Evolutionary conservation across 106 monocot species (phyloP).

Genomic region (Dendrobium huoshanense): DNA sequence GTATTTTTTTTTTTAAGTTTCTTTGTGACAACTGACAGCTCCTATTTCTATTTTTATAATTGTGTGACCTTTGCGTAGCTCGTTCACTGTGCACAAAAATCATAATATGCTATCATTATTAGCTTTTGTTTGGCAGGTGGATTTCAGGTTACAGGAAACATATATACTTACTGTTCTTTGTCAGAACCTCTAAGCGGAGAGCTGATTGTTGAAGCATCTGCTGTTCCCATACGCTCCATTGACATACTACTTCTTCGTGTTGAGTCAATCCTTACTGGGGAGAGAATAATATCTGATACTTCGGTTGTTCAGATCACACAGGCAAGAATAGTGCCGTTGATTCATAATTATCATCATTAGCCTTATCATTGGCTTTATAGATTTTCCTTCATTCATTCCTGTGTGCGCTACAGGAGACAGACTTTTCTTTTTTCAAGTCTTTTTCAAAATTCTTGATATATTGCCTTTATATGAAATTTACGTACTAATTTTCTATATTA

Average conservation of each 20-base stretch:
- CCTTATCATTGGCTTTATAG: not conserved
- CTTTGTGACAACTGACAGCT: not conserved
- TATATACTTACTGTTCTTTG: constrained; percentile 31
- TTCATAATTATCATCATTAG: too few relatives aligned
- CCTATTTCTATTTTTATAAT: not conserved
- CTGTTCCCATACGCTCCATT: constrained; percentile 41
- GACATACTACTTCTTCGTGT: constrained; percentile 40
- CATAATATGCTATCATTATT: not conserved
- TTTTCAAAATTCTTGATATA: not conserved
- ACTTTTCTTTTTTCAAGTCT: not conserved
- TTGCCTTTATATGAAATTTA: not conserved
- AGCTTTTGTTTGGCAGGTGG: constrained; percentile 16
- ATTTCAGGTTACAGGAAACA: constrained; percentile 34
- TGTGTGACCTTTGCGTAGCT: not conserved
- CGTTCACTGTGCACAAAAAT: not conserved
- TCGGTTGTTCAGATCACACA: constrained; percentile 39
- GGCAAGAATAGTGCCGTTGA: constrained; percentile 9
- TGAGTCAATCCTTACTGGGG: constrained; percentile 46
- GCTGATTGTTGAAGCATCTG: constrained; percentile 35
- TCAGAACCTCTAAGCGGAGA: constrained; percentile 34
- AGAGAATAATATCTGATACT: constrained; percentile 27
- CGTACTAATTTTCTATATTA: not conserved
- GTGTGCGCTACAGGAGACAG: not conserved
- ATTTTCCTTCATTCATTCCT: not conserved
- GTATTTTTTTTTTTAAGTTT: too few relatives aligned